Evolutionary conservation across 1,284 basidiomycete genomes (phyloP), one percentile per base, ranked within the genome.

Genomic region (Cutaneotrichosporon sp.): DNA sequence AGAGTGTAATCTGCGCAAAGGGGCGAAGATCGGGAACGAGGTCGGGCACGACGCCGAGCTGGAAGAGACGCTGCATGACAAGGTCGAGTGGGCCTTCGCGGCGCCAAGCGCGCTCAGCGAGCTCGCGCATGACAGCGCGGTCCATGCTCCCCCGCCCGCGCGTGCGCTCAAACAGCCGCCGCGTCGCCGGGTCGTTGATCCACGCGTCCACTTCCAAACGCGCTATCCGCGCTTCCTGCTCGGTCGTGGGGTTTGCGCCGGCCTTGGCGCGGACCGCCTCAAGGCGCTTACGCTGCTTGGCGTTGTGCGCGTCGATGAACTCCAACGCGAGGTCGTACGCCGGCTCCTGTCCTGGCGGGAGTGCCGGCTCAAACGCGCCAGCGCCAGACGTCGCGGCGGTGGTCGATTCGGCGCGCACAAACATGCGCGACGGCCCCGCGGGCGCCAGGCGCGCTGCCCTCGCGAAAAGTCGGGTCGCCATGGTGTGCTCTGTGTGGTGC

Each of bases 31-130:
- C 77, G 0, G 88, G 83, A 8, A 97, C 70, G 2, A 93, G 76
- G 69, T 97, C 94, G 0, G 94, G 93, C 4, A 96, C 79, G 49
- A 97, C 84, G 48, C 85, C 78, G 88, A 97, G 90, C 75, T 91
- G 86, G 65, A 87, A 80, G 43, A 94, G 73, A 63, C 92, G 85
- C 72, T 97, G 88, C 88, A 96, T 96, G 70, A 96, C 76, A 40
- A 90, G 77, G 67, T 94, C 90, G 44, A 96, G 77, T 38, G 81
- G 79, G 7, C 93, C 92, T 35, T 88, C 82, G 52, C 84, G 83
- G 47, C 87, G 80, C 94, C 94, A 97, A 55, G 80, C 79, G 61
- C 88, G 82, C 74, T 97, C 89, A 3, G 87, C 77, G 20, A 97
- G 77, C 69, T 88, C 83, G 18, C 90, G 81, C 69, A 91, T 86